Evolutionary conservation across 495 filamentous ascomycete genomes (phyloP).

Genomic region (Aspergillus campestris): DNA sequence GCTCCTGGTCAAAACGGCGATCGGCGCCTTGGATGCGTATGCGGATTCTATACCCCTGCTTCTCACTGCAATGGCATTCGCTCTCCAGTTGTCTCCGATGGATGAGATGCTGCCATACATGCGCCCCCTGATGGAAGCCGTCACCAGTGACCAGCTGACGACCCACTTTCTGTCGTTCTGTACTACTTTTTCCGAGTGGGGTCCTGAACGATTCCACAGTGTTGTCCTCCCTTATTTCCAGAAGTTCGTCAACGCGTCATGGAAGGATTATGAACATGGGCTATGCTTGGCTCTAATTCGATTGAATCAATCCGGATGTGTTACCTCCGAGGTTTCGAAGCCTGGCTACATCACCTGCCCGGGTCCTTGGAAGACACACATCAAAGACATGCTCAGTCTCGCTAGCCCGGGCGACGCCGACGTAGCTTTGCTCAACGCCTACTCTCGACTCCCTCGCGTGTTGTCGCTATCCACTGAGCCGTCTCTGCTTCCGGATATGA

Average conservation of each 20-base stretch:
- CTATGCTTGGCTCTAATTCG: conserved; percentile 62
- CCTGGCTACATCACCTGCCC: conserved; percentile 53
- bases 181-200: conserved; percentile 63
- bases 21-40: conserved; percentile 30
- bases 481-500: conserved; percentile 25
- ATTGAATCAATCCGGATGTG: conserved; percentile 48
- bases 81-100: conserved; percentile 68
- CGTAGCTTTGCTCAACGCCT: conserved; percentile 30
- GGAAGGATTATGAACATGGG: conserved; percentile 58
- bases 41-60: conserved; percentile 46
- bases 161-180: conserved; percentile 75
- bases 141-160: conserved; percentile 54
- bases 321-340: conserved; percentile 34
- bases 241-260: conserved; percentile 68
- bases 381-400: conserved; percentile 53
- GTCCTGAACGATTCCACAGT: conserved; percentile 64
- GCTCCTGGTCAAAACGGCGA: conserved; percentile 41
- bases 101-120: conserved; percentile 66
- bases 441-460: conserved; percentile 30
- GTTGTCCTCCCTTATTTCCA: conserved; percentile 75
- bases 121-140: conserved; percentile 50
- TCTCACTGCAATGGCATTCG: conserved; percentile 54
- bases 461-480: conserved; percentile 31
- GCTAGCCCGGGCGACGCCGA: conserved; percentile 13
- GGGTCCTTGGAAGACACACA: conserved; percentile 59